Conservation (phyloP, 1,284 basidiomycete species). For the Tilletia setariae region DNA sequence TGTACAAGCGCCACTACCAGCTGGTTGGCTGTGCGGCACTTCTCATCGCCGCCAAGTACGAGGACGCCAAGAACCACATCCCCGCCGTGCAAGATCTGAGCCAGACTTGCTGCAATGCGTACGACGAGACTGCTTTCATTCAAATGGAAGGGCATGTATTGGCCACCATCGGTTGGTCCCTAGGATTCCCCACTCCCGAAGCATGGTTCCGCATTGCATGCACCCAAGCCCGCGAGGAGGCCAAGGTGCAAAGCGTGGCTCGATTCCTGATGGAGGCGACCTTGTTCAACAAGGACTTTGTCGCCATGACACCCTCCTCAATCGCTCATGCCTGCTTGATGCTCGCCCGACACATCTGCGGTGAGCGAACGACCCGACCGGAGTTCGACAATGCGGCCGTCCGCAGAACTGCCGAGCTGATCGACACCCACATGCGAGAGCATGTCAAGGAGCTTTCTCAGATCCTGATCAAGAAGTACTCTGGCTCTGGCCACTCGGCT, state of each 20-base stretch:
- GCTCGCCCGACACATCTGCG: slow-evolving; percentile 72
- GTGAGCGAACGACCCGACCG: slow-evolving; percentile 13
- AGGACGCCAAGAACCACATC: slow-evolving; percentile 97
- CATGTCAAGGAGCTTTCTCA: slow-evolving; percentile 85
- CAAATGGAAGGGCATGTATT: slow-evolving; percentile 81
- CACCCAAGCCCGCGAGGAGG: slow-evolving; percentile 64
- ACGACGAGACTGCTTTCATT: slow-evolving; percentile 88
- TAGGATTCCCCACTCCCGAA: slow-evolving; percentile 97
- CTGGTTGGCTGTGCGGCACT: slow-evolving; percentile 96
- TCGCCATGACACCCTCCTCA: slow-evolving; percentile 76
- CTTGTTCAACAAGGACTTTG: slow-evolving; percentile 91
- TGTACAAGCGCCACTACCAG: slow-evolving; percentile 99
- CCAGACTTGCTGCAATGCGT: slow-evolving; percentile 89
- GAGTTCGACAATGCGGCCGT: slow-evolving; percentile 60
- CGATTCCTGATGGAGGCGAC: slow-evolving; percentile 98
- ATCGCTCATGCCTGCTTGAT: slow-evolving; percentile 84
- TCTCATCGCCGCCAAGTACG: slow-evolving; percentile 99
- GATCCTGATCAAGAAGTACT: slow-evolving; percentile 94
- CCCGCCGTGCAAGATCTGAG: slow-evolving; percentile 89
- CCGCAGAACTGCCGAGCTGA: slow-evolving; percentile 65
- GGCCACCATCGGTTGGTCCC: slow-evolving; percentile 88
- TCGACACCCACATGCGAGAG: slow-evolving; percentile 80
- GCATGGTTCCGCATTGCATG: slow-evolving; percentile 77
- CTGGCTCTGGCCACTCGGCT: slow-evolving; percentile 87
- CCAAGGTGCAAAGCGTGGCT: slow-evolving; percentile 85